Evolutionary conservation across 1,139 yeast species (phyloP).

Genomic region (Scheffersomyces parashehatae): DNA sequence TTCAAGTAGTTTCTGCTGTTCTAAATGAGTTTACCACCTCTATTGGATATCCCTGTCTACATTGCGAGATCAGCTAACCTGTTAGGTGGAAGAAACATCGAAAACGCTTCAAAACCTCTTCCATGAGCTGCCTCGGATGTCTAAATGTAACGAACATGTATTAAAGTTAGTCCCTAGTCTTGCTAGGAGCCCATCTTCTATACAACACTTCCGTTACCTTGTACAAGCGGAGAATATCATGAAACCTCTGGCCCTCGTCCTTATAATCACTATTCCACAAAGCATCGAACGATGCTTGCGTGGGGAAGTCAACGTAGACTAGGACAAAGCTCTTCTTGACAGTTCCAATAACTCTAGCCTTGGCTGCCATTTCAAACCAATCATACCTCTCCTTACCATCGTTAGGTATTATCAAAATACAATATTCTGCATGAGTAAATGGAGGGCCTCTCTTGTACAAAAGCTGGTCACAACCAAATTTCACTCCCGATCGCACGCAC

Average conservation of each 20-base stretch:
- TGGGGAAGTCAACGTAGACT: constrained; percentile 61
- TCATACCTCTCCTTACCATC: constrained; percentile 28
- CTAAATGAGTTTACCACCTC: no score
- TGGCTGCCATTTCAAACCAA: constrained; percentile 67
- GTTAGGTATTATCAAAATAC: constrained; percentile 52
- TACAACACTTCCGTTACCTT: constrained; percentile 65
- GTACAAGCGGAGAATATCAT: constrained; percentile 39
- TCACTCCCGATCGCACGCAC: constrained; percentile 92
- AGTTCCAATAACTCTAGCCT: constrained; percentile 81
- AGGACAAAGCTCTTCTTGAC: constrained; percentile 79
- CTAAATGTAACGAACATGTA: no score
- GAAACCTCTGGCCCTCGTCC: constrained; percentile 25
- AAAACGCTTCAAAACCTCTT: no score
- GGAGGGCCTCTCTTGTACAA: constrained; percentile 93
- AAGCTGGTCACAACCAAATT: constrained; percentile 83
- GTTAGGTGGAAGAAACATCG: no score
- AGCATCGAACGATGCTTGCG: constrained; percentile 26
- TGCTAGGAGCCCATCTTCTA: constrained; percentile 81
- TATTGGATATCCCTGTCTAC: no score
- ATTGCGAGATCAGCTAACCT: no score
- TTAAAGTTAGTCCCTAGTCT: constrained; percentile 63
- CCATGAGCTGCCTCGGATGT: no score
- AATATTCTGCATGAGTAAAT: constrained; percentile 89
- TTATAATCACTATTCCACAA: constrained; percentile 14
- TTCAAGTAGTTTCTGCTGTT: no score